Base-by-base conservation (phyloP, 2,329 filamentous ascomycete species). In the Claviceps sp. region DNA sequence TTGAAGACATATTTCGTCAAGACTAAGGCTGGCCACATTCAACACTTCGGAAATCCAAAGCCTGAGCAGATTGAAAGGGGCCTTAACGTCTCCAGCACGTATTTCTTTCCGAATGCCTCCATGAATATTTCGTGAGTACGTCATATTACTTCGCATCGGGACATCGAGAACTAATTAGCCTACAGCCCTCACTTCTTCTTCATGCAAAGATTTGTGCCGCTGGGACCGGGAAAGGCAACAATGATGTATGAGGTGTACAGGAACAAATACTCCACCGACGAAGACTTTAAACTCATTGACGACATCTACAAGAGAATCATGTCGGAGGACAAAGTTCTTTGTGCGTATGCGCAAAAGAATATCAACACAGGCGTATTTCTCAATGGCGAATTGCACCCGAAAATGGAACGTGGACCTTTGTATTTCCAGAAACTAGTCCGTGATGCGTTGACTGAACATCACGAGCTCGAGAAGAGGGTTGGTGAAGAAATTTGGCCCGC, bases 201-300 rank as follows among this genome's bases (percentile, higher is more conserved):
- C 68, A 75, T 82, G 51, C 78, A 82, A 61, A 71, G 78, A 53
- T 82, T 82, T 64, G 70, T 83, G 13, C 81, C 81, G 13, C 72
- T 67, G 47, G 68, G 70, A 2, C 68, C 80, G 0, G 70, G 65
- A 39, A 72, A 65, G 43, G 76, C 74, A 2, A 67, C 69, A 41
- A 82, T 84, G 75, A 70, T 71, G 52, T 83, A 84, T 63, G 77
- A 84, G 60, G 74, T 84, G 48, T 84, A 74, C 70, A 72, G 77
- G 54, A 78, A 83, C 71, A 79, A 77, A 61, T 66, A 76, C 61
- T 74, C 78, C 4, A 71, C 70, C n/a, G 75, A 82, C 16, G 74
- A 75, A 26, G 75, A 81, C 54, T 84, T 83, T 61, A 64, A 71
- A 14, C 64, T 70, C 50, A 78, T 83, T 63, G 74, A 72, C 62